Conservation (phyloP, 768 basidiomycete genomes). For the Termitomyces sp. region DNA sequence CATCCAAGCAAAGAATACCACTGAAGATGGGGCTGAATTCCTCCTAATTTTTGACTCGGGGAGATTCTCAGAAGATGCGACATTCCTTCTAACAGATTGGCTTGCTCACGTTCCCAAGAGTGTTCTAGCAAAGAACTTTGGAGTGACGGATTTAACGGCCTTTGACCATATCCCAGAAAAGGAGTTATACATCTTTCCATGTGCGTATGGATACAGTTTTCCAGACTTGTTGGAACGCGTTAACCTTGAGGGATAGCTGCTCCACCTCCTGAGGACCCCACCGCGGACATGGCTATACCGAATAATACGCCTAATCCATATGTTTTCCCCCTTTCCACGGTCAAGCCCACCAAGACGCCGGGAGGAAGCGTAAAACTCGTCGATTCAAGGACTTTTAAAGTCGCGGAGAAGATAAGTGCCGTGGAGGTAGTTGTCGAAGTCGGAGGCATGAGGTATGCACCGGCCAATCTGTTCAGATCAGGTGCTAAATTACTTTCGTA, state of each 20-base stretch:
- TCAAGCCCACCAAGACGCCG: constrained; percentile 37
- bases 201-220: constrained; percentile 16
- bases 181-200: constrained; percentile 55
- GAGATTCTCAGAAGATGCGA: constrained; percentile 54
- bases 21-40: constrained; percentile 49
- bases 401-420: constrained; percentile 50
- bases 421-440: constrained; percentile 59
- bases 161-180: constrained; percentile 55
- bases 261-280: constrained; percentile 40
- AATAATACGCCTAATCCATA: constrained; percentile 52
- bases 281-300: constrained; percentile 44
- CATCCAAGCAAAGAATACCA: constrained; percentile 50
- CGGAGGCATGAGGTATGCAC: constrained; percentile 55
- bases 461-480: constrained; percentile 23
- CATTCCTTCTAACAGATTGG: constrained; percentile 68
- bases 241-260: constrained; percentile 26
- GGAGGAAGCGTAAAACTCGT: constrained; percentile 63
- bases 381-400: constrained; percentile 53
- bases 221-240: background rate
- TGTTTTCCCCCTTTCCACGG: constrained; percentile 52
- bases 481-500: background rate
- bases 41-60: constrained; percentile 45
- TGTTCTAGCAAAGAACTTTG: constrained; percentile 66
- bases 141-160: constrained; percentile 34
- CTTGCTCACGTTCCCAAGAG: constrained; percentile 52